These are phyloP conservation scores for Penicillium oxalicum DNA, from an alignment of 2,329 filamentous ascomycete species.

Conservation along the genomic window DNA sequence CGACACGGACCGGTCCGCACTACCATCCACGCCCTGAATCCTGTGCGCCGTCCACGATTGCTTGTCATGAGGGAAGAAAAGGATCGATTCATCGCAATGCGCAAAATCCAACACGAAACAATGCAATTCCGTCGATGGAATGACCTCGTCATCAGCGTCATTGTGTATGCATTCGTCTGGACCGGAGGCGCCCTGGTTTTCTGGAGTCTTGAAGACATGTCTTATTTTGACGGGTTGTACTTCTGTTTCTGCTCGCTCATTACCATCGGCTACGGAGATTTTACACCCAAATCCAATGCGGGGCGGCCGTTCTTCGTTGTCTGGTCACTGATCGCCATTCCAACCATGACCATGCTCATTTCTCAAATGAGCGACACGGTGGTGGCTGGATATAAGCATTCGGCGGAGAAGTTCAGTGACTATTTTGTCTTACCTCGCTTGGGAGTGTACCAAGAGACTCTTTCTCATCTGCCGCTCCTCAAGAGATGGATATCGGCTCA, in stretches of 20 bases:
- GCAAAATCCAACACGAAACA: constrained; percentile 65
- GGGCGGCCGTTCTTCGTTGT: constrained; percentile 88
- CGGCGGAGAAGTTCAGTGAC: constrained; percentile 55
- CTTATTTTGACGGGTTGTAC: constrained; percentile 77
- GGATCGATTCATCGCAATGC: constrained; percentile 73
- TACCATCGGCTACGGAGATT: constrained; percentile 83
- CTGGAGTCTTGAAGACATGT: constrained; percentile 51
- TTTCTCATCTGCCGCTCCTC: constrained; percentile 43
- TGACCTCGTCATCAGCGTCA: constrained; percentile 61
- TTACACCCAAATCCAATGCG: constrained; percentile 67
- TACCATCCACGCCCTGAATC: constrained; percentile 19
- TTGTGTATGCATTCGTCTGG: constrained; percentile 70
- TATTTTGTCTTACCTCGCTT: constrained; percentile 60
- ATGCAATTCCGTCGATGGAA: constrained; percentile 66
- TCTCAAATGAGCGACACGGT: constrained; percentile 80
- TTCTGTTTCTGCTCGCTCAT: constrained; percentile 78
- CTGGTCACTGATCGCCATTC: constrained; percentile 79
- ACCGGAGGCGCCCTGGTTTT: constrained; percentile 74
- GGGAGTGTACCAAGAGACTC: constrained; percentile 50
- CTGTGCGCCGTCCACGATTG: constrained; percentile 38
- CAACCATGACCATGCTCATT: constrained; percentile 82
- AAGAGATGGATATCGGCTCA: constrained; percentile 34
- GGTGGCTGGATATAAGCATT: constrained; percentile 59
- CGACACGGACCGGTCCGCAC: constrained; percentile 15
- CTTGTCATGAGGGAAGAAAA: constrained; percentile 59